A percentile compares a stretch with the other conserved stretches of the same genome.
These are phyloP conservation scores for Schwanniomyces vanrijiae DNA, from an alignment of 805 yeast species.

Conservation along the genomic window DNA sequence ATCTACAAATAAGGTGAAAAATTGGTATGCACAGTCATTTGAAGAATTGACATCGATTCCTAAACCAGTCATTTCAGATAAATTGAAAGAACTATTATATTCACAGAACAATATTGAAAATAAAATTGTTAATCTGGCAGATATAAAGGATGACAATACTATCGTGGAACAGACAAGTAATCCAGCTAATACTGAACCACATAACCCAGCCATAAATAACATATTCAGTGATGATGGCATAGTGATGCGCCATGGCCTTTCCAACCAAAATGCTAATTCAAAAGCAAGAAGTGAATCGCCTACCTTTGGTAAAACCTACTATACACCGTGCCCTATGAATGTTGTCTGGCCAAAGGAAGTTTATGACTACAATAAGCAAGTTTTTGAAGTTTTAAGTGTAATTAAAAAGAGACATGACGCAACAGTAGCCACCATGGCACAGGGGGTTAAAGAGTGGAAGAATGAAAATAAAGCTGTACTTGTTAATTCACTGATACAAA, in stretches of 20 bases:
- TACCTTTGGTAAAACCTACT: constrained; percentile 46
- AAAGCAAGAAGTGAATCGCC: constrained; percentile 27
- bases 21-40: constrained; percentile 91
- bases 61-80: constrained; percentile 51
- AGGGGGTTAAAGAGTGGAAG: constrained; percentile 92
- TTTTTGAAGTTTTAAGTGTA: constrained; percentile 62
- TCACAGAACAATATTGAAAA: neutral
- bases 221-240: constrained; percentile 54
- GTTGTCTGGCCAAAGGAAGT: constrained; percentile 73
- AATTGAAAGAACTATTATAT: constrained; percentile 35
- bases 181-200: constrained; percentile 27
- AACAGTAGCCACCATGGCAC: constrained; percentile 88
- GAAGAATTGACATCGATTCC: constrained; percentile 73
- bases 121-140: neutral
- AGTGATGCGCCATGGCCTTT: constrained; percentile 23
- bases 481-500: constrained; percentile 73
- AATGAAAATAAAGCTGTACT: constrained; percentile 44
- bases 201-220: constrained; percentile 40
- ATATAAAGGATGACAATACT: neutral
- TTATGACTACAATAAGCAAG: constrained; percentile 64
- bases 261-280: constrained; percentile 8
- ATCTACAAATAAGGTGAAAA: constrained; percentile 69
- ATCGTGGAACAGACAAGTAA: constrained; percentile 15
- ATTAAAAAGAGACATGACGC: constrained; percentile 89
- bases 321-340: constrained; percentile 53